Evolutionary conservation across 139 green algal genomes (phyloP), one percentile per base, ranked within the genome.

Genomic region (Zygnema cylindricum): DNA sequence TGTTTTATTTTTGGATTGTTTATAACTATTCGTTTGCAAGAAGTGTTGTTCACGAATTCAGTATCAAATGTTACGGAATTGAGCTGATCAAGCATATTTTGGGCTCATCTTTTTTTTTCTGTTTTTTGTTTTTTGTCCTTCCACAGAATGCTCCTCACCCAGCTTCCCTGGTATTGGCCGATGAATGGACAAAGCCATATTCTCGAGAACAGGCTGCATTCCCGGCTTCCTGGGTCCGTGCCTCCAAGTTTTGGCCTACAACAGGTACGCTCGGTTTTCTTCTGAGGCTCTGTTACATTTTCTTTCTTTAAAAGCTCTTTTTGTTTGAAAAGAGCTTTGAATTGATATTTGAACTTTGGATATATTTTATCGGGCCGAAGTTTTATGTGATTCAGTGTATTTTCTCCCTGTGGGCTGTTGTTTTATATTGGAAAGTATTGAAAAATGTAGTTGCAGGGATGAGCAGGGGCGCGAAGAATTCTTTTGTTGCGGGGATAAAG

Each of bases 201-300:
- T 91, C 69, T 38, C 92, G 97, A 43, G 97, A 99, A 93, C 55
- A 88, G 79, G 98, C 95, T 22, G 96, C 96, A 2, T 99, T 97
- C 96, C 98, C 98, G 0, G 95, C 96, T 22, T 73, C 93, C 0
- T 99, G 96, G 96, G 94, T 98, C 40, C 87, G 88, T n/a, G 85
- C 94, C 71, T 89, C 94, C 92, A 99, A 99, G 96, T 99, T 99
- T 96, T 99, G 98, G 98, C 98, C 98, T 43, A 96, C 95, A 42
- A 95, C 86, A 69, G 79, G 86, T 90, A 0, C 88, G 84, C 36
- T 38, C n/a, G n/a, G n/a, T n/a, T n/a, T n/a, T n/a, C n/a, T n/a
- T n/a, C 35, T 30, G 11, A 40, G 22, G 42, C 73, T 22, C 73
- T 73, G 57, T 30, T 21, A 88, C 73, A 21, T 16, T 69, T 42